Conservation (phyloP, 441 rosid genomes). For the Lepidium campestre region DNA sequence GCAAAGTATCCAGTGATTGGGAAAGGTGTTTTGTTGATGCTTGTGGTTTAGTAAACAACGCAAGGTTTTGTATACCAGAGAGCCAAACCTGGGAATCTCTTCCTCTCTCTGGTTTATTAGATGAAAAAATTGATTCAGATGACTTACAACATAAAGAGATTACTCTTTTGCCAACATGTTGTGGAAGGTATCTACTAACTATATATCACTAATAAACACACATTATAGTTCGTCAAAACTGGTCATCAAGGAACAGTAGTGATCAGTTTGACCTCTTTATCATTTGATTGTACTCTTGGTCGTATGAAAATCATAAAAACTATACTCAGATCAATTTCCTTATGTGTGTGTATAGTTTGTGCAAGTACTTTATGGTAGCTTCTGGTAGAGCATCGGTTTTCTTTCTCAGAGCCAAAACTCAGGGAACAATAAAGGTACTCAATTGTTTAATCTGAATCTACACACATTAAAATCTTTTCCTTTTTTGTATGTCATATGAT, state of each 20-base stretch:
- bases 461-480: neutral
- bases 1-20: constrained; percentile 46
- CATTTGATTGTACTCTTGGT: neutral
- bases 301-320: neutral
- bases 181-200: constrained; percentile 61
- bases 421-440: constrained; percentile 42
- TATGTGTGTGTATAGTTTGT: constrained; percentile 40
- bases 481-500: neutral
- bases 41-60: constrained; percentile 36
- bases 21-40: constrained; percentile 67
- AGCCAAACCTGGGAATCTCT: constrained; percentile 76
- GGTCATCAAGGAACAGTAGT: neutral
- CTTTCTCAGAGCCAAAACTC: constrained; percentile 32
- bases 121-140: constrained; percentile 37
- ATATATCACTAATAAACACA: neutral
- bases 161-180: constrained; percentile 50
- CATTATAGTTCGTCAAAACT: neutral
- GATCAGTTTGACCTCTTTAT: neutral
- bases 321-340: neutral
- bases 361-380: constrained; percentile 72
- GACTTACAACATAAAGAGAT: constrained; percentile 42
- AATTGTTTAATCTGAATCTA: neutral
- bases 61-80: constrained; percentile 73
- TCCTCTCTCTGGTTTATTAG: constrained; percentile 51
- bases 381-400: constrained; percentile 65